Evolutionary conservation across 495 filamentous ascomycete species (phyloP).

Genomic region (Lentithecium fluviatile): DNA sequence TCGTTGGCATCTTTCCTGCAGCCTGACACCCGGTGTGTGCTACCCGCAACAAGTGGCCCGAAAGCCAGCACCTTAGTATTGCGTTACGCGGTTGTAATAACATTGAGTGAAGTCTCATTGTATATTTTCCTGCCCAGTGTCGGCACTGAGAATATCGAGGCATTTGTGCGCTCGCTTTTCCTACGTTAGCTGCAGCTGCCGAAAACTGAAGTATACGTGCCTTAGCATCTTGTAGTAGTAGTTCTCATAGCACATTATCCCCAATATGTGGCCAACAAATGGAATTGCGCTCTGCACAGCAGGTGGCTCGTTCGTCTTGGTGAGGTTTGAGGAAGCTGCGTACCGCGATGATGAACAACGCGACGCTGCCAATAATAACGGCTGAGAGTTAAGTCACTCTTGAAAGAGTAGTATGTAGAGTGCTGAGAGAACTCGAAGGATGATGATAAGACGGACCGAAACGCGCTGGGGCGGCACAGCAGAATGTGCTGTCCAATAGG

Average conservation of each 20-base stretch:
- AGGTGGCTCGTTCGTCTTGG: too few relatives aligned
- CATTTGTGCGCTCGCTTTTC: background rate
- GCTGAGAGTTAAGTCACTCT: too few relatives aligned
- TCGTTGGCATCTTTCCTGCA: background rate
- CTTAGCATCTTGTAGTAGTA: background rate
- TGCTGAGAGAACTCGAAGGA: too few relatives aligned
- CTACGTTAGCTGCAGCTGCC: background rate
- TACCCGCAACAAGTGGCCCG: background rate
- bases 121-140: background rate
- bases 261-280: background rate
- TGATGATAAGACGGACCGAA: too few relatives aligned
- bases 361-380: too few relatives aligned
- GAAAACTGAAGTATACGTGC: background rate
- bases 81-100: background rate
- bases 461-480: too few relatives aligned
- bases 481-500: too few relatives aligned
- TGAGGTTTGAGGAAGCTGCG: too few relatives aligned
- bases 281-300: too few relatives aligned
- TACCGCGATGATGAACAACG: too few relatives aligned
- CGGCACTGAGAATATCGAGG: background rate
- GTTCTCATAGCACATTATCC: background rate
- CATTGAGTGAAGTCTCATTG: background rate
- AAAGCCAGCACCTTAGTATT: background rate
- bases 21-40: background rate
- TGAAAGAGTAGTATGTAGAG: too few relatives aligned